Evolutionary conservation across 805 yeast species (phyloP).

Genomic region (Wickerhamomyces queroliae): DNA sequence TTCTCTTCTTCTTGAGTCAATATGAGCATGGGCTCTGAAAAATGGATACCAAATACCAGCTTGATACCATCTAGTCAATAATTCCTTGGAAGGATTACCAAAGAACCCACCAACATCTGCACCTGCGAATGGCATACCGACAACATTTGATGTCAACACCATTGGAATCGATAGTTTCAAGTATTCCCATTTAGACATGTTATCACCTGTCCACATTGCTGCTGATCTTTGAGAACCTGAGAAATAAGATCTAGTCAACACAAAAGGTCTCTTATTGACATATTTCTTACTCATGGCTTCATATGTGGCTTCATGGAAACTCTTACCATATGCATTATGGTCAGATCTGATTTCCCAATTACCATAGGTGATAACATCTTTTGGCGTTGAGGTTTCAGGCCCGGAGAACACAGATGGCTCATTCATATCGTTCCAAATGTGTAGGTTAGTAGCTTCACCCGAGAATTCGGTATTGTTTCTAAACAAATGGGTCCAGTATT

Average conservation of each 20-base stretch:
- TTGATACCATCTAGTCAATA: constrained; percentile 91
- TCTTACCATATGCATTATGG: constrained; percentile 79
- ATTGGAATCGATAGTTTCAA: constrained; percentile 77
- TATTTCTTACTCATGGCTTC: constrained; percentile 53
- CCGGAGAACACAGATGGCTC: constrained; percentile 96
- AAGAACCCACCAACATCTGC: constrained; percentile 98
- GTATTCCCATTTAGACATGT: constrained; percentile 89
- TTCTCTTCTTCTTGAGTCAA: constrained; percentile 87
- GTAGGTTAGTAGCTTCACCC: constrained; percentile 55
- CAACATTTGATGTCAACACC: constrained; percentile 74
- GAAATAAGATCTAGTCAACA: constrained; percentile 80
- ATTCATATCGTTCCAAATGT: constrained; percentile 97
- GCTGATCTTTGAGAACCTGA: constrained; percentile 90
- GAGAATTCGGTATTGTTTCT: constrained; percentile 39
- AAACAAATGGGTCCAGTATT: constrained; percentile 56
- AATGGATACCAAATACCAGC: constrained; percentile 95
- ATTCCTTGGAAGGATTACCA: constrained; percentile 79
- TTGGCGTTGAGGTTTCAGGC: constrained; percentile 88
- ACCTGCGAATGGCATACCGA: constrained; percentile 89
- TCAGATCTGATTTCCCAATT: constrained; percentile 87
- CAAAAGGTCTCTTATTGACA: constrained; percentile 65
- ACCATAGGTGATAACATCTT: constrained; percentile 72
- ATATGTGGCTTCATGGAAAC: constrained; percentile 77
- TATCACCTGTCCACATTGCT: constrained; percentile 98
- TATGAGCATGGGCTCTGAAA: constrained; percentile 95